Evolutionary conservation across 202 grass and related monocot species (phyloP).

Genomic region (Hordeum pubiflorum): DNA sequence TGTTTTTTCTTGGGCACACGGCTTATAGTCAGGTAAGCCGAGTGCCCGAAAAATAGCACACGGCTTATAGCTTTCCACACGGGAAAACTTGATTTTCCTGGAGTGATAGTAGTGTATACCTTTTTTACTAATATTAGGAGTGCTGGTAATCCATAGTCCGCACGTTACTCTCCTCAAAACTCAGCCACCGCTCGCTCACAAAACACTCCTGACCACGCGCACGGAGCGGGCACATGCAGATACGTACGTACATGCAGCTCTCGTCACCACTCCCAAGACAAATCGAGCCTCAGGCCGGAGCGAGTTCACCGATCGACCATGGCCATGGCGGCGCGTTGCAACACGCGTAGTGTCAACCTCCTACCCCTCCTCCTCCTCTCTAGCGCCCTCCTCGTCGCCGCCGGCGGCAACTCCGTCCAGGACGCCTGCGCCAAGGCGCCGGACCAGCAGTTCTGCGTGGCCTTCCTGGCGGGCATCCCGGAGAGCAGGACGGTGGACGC

Average conservation of each 20-base stretch:
- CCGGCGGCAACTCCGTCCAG: not conserved
- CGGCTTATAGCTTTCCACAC: too few species aligned
- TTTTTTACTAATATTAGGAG: too few species aligned
- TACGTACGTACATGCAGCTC: not conserved
- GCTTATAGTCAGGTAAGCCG: too few species aligned
- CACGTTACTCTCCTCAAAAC: not conserved
- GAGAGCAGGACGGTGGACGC: constrained; percentile 3
- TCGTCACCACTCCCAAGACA: not conserved
- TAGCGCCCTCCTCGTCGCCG: not conserved
- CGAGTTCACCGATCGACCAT: not conserved
- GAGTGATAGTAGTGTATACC: too few species aligned
- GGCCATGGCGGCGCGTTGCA: not conserved
- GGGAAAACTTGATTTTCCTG: too few species aligned
- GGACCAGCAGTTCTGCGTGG: not conserved
- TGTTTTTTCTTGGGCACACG: too few species aligned
- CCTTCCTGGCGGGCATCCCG: not conserved
- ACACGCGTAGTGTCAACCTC: not conserved
- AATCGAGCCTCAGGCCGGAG: not conserved
- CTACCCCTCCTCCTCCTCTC: not conserved
- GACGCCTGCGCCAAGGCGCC: not conserved
- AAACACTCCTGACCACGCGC: not conserved
- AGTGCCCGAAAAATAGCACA: too few species aligned
- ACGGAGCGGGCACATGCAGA: not conserved
- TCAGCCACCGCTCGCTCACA: not conserved
- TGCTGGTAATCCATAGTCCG: not conserved